Base-by-base conservation (phyloP, 805 yeast species). In the Yamadazyma olivae region DNA sequence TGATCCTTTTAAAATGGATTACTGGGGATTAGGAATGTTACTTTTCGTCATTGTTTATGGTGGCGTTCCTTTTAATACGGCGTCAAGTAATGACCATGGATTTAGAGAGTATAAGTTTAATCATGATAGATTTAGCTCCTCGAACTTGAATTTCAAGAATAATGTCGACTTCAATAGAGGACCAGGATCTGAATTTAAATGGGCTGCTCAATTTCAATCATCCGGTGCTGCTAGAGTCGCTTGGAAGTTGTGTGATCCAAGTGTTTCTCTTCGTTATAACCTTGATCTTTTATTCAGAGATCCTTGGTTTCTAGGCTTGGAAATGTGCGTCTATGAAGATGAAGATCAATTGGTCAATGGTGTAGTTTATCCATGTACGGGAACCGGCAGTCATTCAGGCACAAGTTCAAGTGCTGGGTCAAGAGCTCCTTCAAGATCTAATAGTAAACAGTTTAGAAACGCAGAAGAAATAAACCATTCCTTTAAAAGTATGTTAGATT, bases 191-290 rank as follows among this genome's bases (percentile, higher is more conserved):
- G 93, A 85, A 50, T 83, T 78, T 56, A 77, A 75, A 48, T 76
- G 77, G 69, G 89, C 88, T 0, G 71, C 77, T 38, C 78, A 70
- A 41, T 79, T 74, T 56, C 73, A 72, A 21, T 70, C 73, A 28
- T 55, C 74, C 1, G 81, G 81, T 9, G 79, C 82, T 17, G 76
- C 89, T 1, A 69, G 93, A 49, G 78, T 71, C 5, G 79, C 86
- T 6, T 83, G 90, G 88, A 75, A 83, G 54, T 57, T 84, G 34
- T 75, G 83, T 48, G 89, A 83, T 50, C 87, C 88, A 3, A 62
- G 75, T 17, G 64, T 73, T 0, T 50, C 48, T 1, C 64, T 74
- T 6, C 66, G 95, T 43, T 77, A 78, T 51, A 67, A 72, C 13
- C 49, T 84, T 43, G 66, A 71, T 1, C 67, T 70, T 17, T 58